Evolutionary conservation across 176 grass and related monocot species (phyloP).

Genomic region (Aegilops bicornis): DNA sequence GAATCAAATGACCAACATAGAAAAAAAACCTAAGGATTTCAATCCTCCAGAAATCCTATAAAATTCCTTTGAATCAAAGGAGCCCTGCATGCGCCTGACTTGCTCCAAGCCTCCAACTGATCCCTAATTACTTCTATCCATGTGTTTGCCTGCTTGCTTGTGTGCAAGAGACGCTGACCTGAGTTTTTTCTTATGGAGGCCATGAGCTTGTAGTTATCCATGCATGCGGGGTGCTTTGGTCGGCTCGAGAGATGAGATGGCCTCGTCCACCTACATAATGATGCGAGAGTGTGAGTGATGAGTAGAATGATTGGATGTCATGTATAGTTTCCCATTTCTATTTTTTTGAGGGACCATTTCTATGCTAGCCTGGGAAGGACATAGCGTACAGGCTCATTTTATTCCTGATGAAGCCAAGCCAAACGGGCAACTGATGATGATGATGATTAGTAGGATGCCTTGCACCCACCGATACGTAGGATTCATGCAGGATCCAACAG

Average conservation of each 20-base stretch:
- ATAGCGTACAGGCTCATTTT: background rate
- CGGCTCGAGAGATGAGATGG: no score
- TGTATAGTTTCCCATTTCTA: background rate
- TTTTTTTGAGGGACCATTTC: no score
- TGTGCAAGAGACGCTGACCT: background rate
- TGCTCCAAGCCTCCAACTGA: slow-evolving; percentile 1
- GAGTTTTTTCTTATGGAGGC: no score
- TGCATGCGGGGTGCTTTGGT: no score
- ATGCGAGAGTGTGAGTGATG: no score
- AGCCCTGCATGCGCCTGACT: background rate
- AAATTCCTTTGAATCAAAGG: no score
- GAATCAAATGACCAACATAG: no score
- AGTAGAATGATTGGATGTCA: background rate
- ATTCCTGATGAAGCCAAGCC: background rate
- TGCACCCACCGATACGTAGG: background rate
- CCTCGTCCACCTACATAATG: no score
- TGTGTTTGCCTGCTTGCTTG: background rate
- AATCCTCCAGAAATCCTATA: no score
- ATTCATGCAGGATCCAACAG: background rate
- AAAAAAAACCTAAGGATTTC: no score
- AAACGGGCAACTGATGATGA: background rate
- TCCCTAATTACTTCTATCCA: background rate
- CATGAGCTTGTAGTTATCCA: background rate
- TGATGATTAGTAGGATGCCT: background rate
- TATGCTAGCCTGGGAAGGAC: background rate